These are phyloP conservation scores for Isochrysis galbana DNA, from an alignment of 78 protist genomes.

Conservation along the genomic window DNA sequence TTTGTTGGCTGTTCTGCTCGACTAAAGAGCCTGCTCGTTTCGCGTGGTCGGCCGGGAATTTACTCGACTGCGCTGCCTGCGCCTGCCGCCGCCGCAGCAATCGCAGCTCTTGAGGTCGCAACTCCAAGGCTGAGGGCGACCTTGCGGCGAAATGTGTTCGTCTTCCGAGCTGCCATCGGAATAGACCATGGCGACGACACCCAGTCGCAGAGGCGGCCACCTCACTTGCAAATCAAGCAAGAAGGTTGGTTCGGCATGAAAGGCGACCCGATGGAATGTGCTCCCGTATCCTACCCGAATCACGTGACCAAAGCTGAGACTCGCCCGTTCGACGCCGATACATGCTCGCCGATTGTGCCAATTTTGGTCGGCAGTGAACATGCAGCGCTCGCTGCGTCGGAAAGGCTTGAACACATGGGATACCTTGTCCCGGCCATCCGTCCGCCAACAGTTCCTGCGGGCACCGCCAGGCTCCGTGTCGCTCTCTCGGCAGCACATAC, in stretches of 20 bases:
- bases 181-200: neutral
- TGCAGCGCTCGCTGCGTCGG: neutral
- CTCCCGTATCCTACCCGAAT: neutral
- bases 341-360: neutral
- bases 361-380: neutral
- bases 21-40: neutral
- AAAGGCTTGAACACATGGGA: neutral
- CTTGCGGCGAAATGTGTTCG: neutral
- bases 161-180: neutral
- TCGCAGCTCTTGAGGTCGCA: neutral
- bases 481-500: neutral
- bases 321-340: neutral
- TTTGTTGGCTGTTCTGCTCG: neutral
- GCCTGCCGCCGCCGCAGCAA: neutral
- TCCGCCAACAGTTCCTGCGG: neutral
- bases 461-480: neutral
- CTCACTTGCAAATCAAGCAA: no score
- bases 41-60: neutral
- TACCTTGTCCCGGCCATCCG: slow-evolving; percentile 9
- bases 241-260: no score
- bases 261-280: no score
- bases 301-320: neutral
- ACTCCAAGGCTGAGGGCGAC: neutral
- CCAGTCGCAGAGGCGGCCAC: no score
- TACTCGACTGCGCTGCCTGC: slow-evolving; percentile 5